phyloP scores from a whole-genome alignment of 768 basidiomycete species.

The Panaeolus cyanescens region DNA sequence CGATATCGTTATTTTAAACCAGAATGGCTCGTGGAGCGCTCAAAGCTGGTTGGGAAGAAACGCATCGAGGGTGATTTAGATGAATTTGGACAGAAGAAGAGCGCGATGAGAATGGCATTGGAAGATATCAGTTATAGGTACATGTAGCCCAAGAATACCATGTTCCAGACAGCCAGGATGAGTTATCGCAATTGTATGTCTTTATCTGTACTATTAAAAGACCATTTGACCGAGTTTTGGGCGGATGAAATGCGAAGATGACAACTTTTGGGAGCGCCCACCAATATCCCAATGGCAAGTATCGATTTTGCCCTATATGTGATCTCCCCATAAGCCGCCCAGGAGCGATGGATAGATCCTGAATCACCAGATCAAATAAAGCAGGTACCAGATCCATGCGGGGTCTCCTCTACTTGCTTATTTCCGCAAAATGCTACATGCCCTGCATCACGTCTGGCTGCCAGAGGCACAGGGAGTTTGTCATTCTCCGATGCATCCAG shows the following conservation, averaged over 20 bases:
- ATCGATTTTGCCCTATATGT: too few relatives aligned
- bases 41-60: background rate
- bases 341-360: too few relatives aligned
- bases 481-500: background rate
- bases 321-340: too few relatives aligned
- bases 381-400: background rate
- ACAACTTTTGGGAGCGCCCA: too few relatives aligned
- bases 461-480: constrained; percentile 51
- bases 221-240: too few relatives aligned
- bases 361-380: background rate
- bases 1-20: too few relatives aligned
- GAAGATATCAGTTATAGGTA: background rate
- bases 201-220: too few relatives aligned
- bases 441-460: constrained; percentile 56
- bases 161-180: background rate
- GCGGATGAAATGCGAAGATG: too few relatives aligned
- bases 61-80: background rate
- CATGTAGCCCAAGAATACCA: background rate
- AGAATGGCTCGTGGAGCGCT: constrained; percentile 1
- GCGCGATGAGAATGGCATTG: background rate
- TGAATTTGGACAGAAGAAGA: background rate
- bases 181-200: too few relatives aligned
- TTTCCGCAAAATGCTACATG: constrained; percentile 72
- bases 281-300: too few relatives aligned
- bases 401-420: constrained; percentile 37